Evolutionary conservation across 2,329 filamentous ascomycete species (phyloP).

Genomic region (Davidsoniella eucalypti): DNA sequence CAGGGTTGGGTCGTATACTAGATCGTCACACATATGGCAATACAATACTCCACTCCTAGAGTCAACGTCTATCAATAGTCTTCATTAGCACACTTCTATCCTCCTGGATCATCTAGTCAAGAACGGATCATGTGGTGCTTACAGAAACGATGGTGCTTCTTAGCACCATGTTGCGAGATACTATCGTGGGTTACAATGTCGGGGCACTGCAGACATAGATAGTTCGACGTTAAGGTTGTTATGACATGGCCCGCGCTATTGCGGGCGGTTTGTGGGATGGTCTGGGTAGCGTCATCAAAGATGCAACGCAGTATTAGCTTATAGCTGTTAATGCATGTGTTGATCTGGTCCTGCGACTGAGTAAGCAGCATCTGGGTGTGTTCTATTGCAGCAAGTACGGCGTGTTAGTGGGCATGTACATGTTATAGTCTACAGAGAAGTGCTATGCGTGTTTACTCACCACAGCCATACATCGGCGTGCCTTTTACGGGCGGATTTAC

Average conservation of each 20-base stretch:
- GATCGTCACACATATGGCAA: constrained; percentile 68
- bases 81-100: constrained; percentile 16
- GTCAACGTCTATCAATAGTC: constrained; percentile 47
- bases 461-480: constrained; percentile 46
- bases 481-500: constrained; percentile 43
- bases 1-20: constrained; percentile 67
- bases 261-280: constrained; percentile 50
- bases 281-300: constrained; percentile 43
- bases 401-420: constrained; percentile 18
- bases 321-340: constrained; percentile 55
- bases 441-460: constrained; percentile 25
- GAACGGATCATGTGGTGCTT: constrained; percentile 17
- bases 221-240: constrained; percentile 50
- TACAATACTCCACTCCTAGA: constrained; percentile 59
- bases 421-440: neutral
- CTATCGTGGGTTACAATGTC: constrained; percentile 50
- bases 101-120: neutral
- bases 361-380: constrained; percentile 54
- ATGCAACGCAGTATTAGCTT: constrained; percentile 54
- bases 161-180: constrained; percentile 47
- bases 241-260: constrained; percentile 37
- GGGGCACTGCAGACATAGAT: constrained; percentile 58
- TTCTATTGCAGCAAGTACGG: constrained; percentile 30
- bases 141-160: constrained; percentile 63
- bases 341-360: constrained; percentile 44